Conservation (phyloP, 2,329 filamentous ascomycete species). For the Coniella lustricola region DNA sequence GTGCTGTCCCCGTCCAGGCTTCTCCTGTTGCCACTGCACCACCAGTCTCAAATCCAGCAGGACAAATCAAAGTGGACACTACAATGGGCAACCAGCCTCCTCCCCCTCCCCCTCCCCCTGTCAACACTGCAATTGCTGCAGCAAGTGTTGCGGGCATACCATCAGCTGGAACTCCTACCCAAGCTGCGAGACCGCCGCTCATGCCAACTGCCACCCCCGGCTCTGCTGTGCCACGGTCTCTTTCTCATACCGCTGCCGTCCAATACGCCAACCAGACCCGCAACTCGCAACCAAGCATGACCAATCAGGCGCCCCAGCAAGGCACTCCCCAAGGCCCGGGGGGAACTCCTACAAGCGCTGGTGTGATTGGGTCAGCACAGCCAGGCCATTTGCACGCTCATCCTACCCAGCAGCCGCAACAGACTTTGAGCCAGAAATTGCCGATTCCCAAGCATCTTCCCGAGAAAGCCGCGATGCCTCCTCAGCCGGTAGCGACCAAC, state of each 20-base stretch:
- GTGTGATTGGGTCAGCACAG: slow-evolving; percentile 19
- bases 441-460: slow-evolving; percentile 75
- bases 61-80: slow-evolving; percentile 31
- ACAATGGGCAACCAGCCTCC: slow-evolving; percentile 23
- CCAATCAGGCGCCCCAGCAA: slow-evolving; percentile 15
- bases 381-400: slow-evolving; percentile 41
- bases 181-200: background rate
- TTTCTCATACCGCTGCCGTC: slow-evolving; percentile 45
- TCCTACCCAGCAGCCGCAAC: slow-evolving; percentile 32
- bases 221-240: slow-evolving; percentile 33
- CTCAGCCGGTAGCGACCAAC: slow-evolving; percentile 64
- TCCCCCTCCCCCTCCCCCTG: slow-evolving; percentile 19
- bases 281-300: slow-evolving; percentile 22
- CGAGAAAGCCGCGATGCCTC: slow-evolving; percentile 59
- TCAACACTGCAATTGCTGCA: slow-evolving; percentile 26
- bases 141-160: slow-evolving; percentile 28
- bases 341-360: slow-evolving; percentile 16
- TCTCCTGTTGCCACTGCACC: slow-evolving; percentile 20
- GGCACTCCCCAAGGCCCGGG: slow-evolving; percentile 11
- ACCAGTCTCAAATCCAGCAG: slow-evolving; percentile 17
- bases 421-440: slow-evolving; percentile 52
- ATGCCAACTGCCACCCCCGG: slow-evolving; percentile 24
- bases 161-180: slow-evolving; percentile 39
- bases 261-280: slow-evolving; percentile 37
- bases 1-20: slow-evolving; percentile 11